phyloP scores from a whole-genome alignment of 2,329 filamentous ascomycete species.

The Aureobasidium melanogenum region DNA sequence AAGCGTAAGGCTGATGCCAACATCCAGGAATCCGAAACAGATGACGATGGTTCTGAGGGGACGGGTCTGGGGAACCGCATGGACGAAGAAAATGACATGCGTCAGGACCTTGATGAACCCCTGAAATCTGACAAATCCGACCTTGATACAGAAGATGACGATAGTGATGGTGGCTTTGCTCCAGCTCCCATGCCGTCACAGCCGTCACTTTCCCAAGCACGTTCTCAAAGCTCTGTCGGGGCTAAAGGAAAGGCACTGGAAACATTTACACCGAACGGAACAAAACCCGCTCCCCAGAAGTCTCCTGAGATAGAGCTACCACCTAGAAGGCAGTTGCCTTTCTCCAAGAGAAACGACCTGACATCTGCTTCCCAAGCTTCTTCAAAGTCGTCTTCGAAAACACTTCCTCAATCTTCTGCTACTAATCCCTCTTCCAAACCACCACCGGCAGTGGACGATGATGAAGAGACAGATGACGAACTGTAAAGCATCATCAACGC shows the following conservation, averaged over 20 bases:
- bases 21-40: slow-evolving; percentile 14
- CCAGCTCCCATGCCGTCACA: slow-evolving; percentile 14
- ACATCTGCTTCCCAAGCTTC: background rate
- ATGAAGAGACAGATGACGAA: slow-evolving; percentile 28
- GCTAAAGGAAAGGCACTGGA: background rate
- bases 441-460: slow-evolving; percentile 15
- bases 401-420: background rate
- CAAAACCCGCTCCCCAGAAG: background rate
- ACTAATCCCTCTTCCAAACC: background rate
- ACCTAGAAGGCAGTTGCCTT: slow-evolving; percentile 37
- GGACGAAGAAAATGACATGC: slow-evolving; percentile 27
- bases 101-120: slow-evolving; percentile 12
- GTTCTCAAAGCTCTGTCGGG: background rate
- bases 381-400: background rate
- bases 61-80: slow-evolving; percentile 38
- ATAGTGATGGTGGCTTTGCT: slow-evolving; percentile 17
- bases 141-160: slow-evolving; percentile 20
- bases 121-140: slow-evolving; percentile 19
- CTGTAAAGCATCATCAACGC: background rate
- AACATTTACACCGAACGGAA: background rate
- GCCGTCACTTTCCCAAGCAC: background rate
- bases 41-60: slow-evolving; percentile 21
- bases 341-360: slow-evolving; percentile 23
- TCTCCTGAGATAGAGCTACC: slow-evolving; percentile 17
- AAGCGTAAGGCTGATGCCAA: slow-evolving; percentile 25